Conservation (phyloP, 2,329 filamentous ascomycete species). For the Botryotinia calthae region DNA sequence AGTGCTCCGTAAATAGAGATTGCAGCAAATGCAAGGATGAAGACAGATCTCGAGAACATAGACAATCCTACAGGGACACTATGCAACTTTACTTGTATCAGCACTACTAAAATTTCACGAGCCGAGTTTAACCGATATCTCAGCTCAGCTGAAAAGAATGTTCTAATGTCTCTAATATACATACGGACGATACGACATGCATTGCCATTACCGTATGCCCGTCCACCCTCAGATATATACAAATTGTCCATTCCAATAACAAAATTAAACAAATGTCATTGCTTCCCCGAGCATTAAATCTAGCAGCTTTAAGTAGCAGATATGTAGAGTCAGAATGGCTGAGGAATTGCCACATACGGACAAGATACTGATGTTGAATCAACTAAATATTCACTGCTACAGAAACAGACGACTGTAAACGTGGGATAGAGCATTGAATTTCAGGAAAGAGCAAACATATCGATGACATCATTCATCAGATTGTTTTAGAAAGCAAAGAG, state of each 20-base stretch:
- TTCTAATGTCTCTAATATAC: no score
- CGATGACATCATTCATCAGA: not conserved
- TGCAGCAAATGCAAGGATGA: no score
- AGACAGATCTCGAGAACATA: not conserved
- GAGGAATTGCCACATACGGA: slow-evolving; percentile 18
- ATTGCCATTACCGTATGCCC: not conserved
- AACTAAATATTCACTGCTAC: not conserved
- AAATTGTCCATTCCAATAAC: slow-evolving; percentile 98
- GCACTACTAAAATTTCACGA: not conserved
- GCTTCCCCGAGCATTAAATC: slow-evolving; percentile 91
- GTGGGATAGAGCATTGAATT: not conserved
- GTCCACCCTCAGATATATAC: slow-evolving; percentile 85
- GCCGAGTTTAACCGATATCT: not conserved
- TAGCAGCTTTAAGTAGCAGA: slow-evolving; percentile 50
- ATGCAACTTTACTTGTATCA: not conserved
- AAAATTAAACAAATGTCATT: slow-evolving; percentile 91
- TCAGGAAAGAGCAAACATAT: not conserved
- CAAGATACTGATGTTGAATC: not conserved
- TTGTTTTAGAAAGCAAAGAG: not conserved
- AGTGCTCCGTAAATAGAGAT: no score
- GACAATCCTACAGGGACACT: not conserved
- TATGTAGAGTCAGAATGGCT: slow-evolving; percentile 50
- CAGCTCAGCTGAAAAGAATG: not conserved
- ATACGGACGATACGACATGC: not conserved
- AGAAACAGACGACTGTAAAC: not conserved